Conservation (phyloP, 768 basidiomycete genomes). For the Mrakia frigida region DNA sequence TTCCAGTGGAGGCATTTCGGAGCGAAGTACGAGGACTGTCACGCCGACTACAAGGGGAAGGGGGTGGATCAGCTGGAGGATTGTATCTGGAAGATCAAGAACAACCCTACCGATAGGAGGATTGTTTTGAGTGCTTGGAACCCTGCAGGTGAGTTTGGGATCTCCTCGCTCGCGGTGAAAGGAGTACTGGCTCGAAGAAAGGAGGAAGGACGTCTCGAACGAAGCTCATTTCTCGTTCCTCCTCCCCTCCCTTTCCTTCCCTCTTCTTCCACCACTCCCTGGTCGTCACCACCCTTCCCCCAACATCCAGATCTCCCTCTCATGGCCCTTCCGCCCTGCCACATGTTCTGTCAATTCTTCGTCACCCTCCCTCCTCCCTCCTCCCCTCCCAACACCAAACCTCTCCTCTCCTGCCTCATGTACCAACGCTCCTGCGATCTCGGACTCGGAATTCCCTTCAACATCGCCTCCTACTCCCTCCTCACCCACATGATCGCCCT, state of each 20-base stretch:
- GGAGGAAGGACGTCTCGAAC: neutral
- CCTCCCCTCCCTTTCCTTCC: no score
- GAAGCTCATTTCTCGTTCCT: neutral
- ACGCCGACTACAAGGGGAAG: slow-evolving; percentile 60
- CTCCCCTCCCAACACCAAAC: slow-evolving; percentile 48
- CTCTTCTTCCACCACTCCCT: neutral
- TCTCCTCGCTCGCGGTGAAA: neutral
- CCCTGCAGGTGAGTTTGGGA: slow-evolving; percentile 65
- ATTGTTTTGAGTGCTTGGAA: slow-evolving; percentile 98
- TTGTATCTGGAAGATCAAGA: slow-evolving; percentile 84
- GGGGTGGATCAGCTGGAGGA: slow-evolving; percentile 89
- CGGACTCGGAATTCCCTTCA: slow-evolving; percentile 96
- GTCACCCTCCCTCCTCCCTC: slow-evolving; percentile 67
- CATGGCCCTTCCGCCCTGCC: slow-evolving; percentile 98
- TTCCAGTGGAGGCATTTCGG: slow-evolving; percentile 97
- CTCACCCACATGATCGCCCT: slow-evolving; percentile 97
- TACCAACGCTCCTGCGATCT: slow-evolving; percentile 96
- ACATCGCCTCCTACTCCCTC: slow-evolving; percentile 96
- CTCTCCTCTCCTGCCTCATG: slow-evolving; percentile 86
- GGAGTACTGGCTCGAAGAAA: neutral
- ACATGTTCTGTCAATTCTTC: slow-evolving; percentile 99
- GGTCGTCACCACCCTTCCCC: no score
- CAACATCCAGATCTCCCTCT: slow-evolving; percentile 70
- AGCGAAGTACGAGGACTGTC: slow-evolving; percentile 57
- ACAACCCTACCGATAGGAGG: slow-evolving; percentile 85